phyloP scores from a whole-genome alignment of 306 rosid genomes.

The Prunus kanzakura region DNA sequence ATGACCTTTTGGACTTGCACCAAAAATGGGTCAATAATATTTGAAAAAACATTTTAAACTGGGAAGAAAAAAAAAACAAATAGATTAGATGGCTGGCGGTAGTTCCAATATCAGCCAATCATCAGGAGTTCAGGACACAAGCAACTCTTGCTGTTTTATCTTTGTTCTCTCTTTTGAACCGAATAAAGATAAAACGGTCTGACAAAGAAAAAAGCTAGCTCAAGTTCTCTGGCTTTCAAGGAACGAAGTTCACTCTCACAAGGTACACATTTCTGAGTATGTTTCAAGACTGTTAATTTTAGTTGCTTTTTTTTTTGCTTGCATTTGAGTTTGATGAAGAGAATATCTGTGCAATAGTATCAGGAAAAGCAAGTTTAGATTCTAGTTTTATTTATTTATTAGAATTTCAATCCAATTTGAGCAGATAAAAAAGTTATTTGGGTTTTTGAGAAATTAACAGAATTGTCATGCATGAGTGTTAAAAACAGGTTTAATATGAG shows the following conservation, averaged over 20 bases:
- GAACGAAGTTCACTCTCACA: neutral
- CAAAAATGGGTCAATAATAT: slow-evolving; percentile 28
- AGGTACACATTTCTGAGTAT: neutral
- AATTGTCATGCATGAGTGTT: neutral
- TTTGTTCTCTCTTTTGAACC: neutral
- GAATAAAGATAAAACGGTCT: neutral
- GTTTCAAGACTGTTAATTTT: neutral
- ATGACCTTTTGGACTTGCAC: neutral
- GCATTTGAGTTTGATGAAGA: neutral
- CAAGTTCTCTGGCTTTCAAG: neutral
- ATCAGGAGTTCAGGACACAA: slow-evolving; percentile 18
- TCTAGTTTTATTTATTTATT: neutral
- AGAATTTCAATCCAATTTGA: neutral
- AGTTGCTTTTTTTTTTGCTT: neutral
- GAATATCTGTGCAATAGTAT: neutral
- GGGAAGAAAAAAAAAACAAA: slow-evolving; percentile 5
- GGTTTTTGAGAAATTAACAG: neutral
- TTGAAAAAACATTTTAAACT: slow-evolving; percentile 8
- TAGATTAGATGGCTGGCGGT: slow-evolving; percentile 40
- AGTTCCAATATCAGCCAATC: slow-evolving; percentile 51
- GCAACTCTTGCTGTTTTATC: slow-evolving; percentile 28
- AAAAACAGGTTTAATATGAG: slow-evolving; percentile 47
- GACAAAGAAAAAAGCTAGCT: neutral
- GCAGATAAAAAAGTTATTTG: neutral
- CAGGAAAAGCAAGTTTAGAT: too few species aligned